Conservation (phyloP, 768 basidiomycete species). For the Lactifluus subvellereus region DNA sequence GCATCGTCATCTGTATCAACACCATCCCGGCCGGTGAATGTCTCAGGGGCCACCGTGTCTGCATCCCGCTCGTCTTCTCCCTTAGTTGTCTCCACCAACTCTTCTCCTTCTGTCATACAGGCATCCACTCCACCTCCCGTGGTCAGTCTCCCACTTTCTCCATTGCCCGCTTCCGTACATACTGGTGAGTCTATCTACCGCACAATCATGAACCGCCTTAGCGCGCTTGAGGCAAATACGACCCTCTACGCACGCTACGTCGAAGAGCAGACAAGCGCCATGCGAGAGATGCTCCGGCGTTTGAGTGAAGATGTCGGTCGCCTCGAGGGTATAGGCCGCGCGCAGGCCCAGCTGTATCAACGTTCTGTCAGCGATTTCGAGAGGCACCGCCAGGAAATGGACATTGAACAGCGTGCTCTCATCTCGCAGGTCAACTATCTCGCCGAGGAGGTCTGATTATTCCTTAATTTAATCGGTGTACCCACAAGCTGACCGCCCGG, state of each 20-base stretch:
- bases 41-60: neutral
- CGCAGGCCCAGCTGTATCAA: constrained; percentile 62
- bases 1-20: constrained; percentile 18
- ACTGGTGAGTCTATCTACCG: constrained; percentile 86
- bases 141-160: constrained; percentile 11
- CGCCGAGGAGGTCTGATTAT: constrained; percentile 61
- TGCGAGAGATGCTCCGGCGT: constrained; percentile 67
- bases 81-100: neutral
- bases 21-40: neutral
- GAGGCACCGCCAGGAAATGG: constrained; percentile 55
- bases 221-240: constrained; percentile 79
- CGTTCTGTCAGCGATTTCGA: constrained; percentile 65
- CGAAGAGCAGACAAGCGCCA: constrained; percentile 76
- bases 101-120: constrained; percentile 18
- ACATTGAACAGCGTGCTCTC: constrained; percentile 65
- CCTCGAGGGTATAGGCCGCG: constrained; percentile 64
- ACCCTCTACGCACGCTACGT: constrained; percentile 81
- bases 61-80: constrained; percentile 6
- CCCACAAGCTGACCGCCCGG: neutral
- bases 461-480: neutral
- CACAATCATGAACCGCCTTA: constrained; percentile 90
- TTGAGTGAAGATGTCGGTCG: constrained; percentile 76
- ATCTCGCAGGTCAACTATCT: constrained; percentile 67
- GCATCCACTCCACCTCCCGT: constrained; percentile 1
- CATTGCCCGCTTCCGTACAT: constrained; percentile 25